Evolutionary conservation across 2,329 filamentous ascomycete species (phyloP), one percentile per base, ranked within the genome.

Genomic region (Rhytidhysteron rufulum): DNA sequence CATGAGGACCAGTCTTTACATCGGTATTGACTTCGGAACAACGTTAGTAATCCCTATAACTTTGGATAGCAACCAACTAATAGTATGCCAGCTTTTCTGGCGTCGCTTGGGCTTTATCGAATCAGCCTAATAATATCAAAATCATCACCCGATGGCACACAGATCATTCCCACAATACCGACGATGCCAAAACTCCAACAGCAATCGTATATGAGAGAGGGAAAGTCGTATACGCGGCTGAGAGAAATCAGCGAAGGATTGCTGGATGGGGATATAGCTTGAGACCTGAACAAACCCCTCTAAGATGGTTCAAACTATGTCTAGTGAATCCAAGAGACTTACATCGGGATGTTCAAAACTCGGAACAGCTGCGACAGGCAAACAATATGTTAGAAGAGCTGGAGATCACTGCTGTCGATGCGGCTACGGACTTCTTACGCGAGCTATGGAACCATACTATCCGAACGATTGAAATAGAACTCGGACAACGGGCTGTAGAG

Each of bases 221-320:
- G n/a, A n/a, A n/a, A n/a, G n/a, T n/a, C n/a, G n/a, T n/a, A n/a
- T n/a, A n/a, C n/a, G n/a, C n/a, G n/a, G n/a, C n/a, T n/a, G n/a
- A n/a, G n/a, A n/a, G n/a, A n/a, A n/a, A n/a, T n/a, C n/a, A n/a
- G n/a, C n/a, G n/a, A n/a, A n/a, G n/a, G n/a, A n/a, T n/a, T n/a
- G n/a, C n/a, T n/a, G n/a, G n/a, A n/a, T 49, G 46, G 46, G 46
- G 43, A 2, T 49, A 43, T 32, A 24, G 34, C 2, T 40, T 49
- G 8, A n/a, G n/a, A n/a, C 40, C 34, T 13, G 40, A 42, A 5
- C 22, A 18, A 2, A 32, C 43, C 13, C 31, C 33, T 10, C 3
- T 49, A 20, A 20, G 22, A 20, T 46, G 40, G 43, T 49, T 46
- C 41, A 49, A 49, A 24, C 33, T 49, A 4, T 41, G 46, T 5